Evolutionary conservation across 441 rosid species (phyloP).

Genomic region (Jatropha multifida): DNA sequence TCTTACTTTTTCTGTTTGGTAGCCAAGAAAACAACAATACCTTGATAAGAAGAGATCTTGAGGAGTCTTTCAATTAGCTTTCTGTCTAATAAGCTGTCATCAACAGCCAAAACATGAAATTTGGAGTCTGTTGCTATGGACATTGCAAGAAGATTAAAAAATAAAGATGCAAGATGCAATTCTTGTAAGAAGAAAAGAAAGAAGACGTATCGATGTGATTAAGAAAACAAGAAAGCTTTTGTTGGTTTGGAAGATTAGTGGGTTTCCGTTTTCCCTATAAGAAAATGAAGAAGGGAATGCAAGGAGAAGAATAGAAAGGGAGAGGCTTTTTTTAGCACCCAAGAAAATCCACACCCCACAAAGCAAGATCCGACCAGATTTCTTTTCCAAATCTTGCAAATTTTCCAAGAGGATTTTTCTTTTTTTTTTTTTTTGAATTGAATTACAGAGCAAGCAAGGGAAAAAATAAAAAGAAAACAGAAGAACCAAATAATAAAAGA

Average conservation of each 20-base stretch:
- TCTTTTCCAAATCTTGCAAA: slow-evolving; percentile 42
- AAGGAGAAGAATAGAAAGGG: slow-evolving; percentile 12
- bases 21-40: slow-evolving; percentile 23
- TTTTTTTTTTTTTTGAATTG: slow-evolving; percentile 22
- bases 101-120: slow-evolving; percentile 74
- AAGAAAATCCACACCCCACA: slow-evolving; percentile 40
- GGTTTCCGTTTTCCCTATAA: background rate
- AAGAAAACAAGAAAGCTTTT: background rate
- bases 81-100: slow-evolving; percentile 63
- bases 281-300: background rate
- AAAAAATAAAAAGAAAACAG: background rate
- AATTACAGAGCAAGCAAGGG: slow-evolving; percentile 55
- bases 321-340: slow-evolving; percentile 18
- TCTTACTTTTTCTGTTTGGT: background rate
- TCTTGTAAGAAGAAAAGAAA: background rate
- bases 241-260: slow-evolving; percentile 7
- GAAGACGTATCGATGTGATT: slow-evolving; percentile 9
- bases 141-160: slow-evolving; percentile 33
- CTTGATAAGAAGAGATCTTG: slow-evolving; percentile 65
- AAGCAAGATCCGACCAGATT: slow-evolving; percentile 55
- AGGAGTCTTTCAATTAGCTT: slow-evolving; percentile 63
- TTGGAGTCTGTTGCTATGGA: slow-evolving; percentile 43
- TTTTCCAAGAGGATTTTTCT: slow-evolving; percentile 33
- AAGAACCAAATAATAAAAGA: background rate
- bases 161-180: slow-evolving; percentile 24